Percentiles rank a stretch among this genome's conserved stretches.
Conservation (phyloP, 345 rosid species). For the Ceriops decandra region DNA sequence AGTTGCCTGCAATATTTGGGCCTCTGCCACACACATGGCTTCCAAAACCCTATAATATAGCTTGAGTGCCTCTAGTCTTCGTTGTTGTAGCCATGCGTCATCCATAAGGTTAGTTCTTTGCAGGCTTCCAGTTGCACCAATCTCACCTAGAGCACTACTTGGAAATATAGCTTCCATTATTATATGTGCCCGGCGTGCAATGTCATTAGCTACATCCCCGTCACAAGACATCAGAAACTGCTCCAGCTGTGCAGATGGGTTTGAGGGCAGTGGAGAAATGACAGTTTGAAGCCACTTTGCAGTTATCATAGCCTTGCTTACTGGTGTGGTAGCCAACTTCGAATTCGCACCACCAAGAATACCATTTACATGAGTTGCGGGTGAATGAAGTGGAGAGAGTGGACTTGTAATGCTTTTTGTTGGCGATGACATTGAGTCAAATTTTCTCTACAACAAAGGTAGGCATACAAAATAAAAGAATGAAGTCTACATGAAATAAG, state of each 20-base stretch:
- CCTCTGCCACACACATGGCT: constrained; percentile 93
- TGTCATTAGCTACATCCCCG: constrained; percentile 70
- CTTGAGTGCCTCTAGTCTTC: constrained; percentile 79
- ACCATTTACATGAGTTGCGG: constrained; percentile 59
- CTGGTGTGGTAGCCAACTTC: constrained; percentile 77
- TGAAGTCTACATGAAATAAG: not conserved
- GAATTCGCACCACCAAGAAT: constrained; percentile 34
- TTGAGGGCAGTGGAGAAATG: constrained; percentile 72
- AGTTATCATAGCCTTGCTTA: constrained; percentile 90
- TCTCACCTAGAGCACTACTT: constrained; percentile 59
- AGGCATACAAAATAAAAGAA: too few relatives aligned
- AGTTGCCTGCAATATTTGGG: constrained; percentile 66
- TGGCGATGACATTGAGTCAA: constrained; percentile 74
- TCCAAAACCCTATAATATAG: constrained; percentile 87
- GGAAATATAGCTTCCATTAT: constrained; percentile 95
- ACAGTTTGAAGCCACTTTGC: constrained; percentile 91
- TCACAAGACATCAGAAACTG: constrained; percentile 70
- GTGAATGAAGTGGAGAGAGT: constrained; percentile 76
- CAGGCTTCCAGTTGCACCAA: constrained; percentile 44
- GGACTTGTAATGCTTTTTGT: constrained; percentile 72
- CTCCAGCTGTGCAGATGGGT: constrained; percentile 69
- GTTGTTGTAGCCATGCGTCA: constrained; percentile 88
- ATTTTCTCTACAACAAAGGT: constrained; percentile 51
- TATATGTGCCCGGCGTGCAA: constrained; percentile 70
- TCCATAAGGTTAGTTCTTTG: constrained; percentile 83